Conservation (phyloP, 805 yeast genomes). For the Starmerella bacillaris region DNA sequence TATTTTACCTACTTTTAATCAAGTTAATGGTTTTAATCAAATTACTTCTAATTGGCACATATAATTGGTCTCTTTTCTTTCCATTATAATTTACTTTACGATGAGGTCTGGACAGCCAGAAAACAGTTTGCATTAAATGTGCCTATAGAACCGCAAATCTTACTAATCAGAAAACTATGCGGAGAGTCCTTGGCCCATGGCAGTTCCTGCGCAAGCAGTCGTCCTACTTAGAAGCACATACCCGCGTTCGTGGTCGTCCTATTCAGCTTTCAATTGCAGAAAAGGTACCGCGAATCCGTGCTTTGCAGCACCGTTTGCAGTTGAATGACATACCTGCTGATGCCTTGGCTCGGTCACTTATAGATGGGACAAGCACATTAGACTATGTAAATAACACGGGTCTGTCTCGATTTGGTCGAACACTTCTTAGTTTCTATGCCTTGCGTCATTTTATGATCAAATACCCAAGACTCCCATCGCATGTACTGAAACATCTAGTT, state of each 20-base stretch:
- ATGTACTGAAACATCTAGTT: constrained; percentile 56
- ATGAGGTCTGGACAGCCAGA: no score
- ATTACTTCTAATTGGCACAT: no score
- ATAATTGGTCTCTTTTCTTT: no score
- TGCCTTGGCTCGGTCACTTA: constrained; percentile 65
- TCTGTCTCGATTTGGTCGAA: constrained; percentile 65
- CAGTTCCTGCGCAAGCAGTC: no score
- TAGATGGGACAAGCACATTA: constrained; percentile 32
- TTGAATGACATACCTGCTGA: constrained; percentile 37
- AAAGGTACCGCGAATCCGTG: constrained; percentile 51
- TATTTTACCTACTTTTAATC: no score
- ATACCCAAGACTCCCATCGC: constrained; percentile 81
- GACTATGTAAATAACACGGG: constrained; percentile 58
- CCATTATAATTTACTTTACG: no score
- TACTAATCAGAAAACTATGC: no score
- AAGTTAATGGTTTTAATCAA: no score
- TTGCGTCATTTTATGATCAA: constrained; percentile 53
- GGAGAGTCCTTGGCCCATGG: no score
- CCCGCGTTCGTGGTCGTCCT: constrained; percentile 16
- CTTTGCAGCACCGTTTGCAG: constrained; percentile 60
- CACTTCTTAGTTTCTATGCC: constrained; percentile 54
- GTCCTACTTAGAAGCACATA: constrained; percentile 14
- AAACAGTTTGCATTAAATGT: no score
- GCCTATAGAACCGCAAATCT: no score
- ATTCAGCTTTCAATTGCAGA: constrained; percentile 35